phyloP scores from a whole-genome alignment of 192 early-diverging fungal species.

The Mortierella antarctica region DNA sequence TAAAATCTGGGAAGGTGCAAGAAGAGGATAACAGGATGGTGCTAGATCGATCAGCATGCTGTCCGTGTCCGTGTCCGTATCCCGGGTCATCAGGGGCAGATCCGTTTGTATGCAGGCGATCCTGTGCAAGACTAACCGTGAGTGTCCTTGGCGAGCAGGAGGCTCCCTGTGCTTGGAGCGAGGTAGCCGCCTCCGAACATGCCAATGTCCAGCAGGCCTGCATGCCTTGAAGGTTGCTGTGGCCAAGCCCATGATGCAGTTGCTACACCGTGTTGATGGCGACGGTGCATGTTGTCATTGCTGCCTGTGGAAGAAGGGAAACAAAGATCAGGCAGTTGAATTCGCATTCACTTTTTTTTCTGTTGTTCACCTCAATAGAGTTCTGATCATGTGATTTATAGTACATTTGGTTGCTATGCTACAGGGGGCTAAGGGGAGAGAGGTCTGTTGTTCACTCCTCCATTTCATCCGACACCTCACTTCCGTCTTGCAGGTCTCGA shows the following conservation, averaged over 20 bases:
- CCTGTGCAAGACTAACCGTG: constrained; percentile 6
- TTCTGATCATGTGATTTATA: neutral
- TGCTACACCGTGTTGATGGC: constrained; percentile 16
- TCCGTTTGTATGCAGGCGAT: neutral
- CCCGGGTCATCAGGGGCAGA: neutral
- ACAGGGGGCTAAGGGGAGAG: neutral
- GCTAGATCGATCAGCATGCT: neutral
- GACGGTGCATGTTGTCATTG: constrained; percentile 36
- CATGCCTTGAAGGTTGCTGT: constrained; percentile 3
- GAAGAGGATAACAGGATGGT: neutral
- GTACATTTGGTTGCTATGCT: constrained; percentile 9
- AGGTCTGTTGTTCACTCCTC: constrained; percentile 15
- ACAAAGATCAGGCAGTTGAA: neutral
- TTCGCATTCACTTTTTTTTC: neutral
- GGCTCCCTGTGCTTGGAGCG: constrained; percentile 3
- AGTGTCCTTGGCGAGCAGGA: constrained; percentile 16
- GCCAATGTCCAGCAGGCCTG: constrained; percentile 28
- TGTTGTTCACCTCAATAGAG: neutral
- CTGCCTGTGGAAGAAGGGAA: neutral
- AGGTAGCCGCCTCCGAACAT: constrained; percentile 23
- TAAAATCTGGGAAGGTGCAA: neutral
- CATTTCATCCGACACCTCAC: constrained; percentile 19
- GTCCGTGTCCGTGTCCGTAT: neutral
- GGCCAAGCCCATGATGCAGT: constrained; percentile 28
- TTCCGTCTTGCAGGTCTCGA: neutral